Evolutionary conservation across 257 asterid genomes (phyloP).

Genomic region (Petunia axillaris): DNA sequence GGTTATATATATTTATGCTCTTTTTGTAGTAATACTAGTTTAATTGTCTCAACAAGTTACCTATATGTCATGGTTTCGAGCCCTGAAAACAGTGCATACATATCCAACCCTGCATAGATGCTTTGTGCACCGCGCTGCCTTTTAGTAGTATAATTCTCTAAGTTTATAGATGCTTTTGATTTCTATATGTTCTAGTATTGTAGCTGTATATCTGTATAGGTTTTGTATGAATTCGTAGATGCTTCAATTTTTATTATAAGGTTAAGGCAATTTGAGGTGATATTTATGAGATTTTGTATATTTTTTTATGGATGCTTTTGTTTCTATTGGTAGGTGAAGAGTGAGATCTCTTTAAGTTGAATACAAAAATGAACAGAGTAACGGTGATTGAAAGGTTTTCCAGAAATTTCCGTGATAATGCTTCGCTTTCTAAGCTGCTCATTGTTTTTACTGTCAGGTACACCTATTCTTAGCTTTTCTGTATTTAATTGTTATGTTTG

Average conservation of each 20-base stretch:
- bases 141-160: too few species aligned
- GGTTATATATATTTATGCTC: too few species aligned
- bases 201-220: not conserved
- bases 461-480: not conserved
- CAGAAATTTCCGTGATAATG: conserved; percentile 56
- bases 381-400: conserved; percentile 60
- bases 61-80: too few species aligned
- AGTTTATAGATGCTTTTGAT: too few species aligned
- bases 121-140: too few species aligned
- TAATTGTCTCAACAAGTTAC: too few species aligned
- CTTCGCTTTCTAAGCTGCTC: conserved; percentile 59
- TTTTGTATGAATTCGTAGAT: not conserved
- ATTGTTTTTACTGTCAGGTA: conserved; percentile 72
- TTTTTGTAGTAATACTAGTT: too few species aligned
- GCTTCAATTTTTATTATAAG: not conserved
- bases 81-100: too few species aligned
- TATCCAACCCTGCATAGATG: too few species aligned
- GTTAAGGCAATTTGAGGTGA: not conserved
- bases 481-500: not conserved
- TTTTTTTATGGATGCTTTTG: not conserved
- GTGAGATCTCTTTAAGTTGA: conserved; percentile 15
- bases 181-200: too few species aligned
- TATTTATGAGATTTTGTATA: not conserved
- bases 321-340: conserved; percentile 37
- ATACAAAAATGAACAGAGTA: conserved; percentile 44